These are phyloP conservation scores for Cercis canadensis DNA, from an alignment of 306 rosid genomes.

Conservation along the genomic window DNA sequence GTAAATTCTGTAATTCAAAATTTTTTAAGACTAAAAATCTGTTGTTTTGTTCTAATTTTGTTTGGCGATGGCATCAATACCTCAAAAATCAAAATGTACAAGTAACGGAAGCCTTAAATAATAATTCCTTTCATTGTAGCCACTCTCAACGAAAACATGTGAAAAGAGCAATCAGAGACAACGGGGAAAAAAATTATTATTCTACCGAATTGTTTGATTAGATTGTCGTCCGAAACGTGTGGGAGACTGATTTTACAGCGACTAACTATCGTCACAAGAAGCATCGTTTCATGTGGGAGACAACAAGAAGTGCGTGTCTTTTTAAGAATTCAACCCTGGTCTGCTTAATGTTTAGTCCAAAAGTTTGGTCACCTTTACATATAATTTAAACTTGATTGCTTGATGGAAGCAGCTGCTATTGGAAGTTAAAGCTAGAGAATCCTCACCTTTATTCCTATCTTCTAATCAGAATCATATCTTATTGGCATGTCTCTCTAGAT, in stretches of 20 bases:
- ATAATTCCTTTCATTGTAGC: too few relatives aligned
- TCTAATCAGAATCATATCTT: slow-evolving; percentile 39
- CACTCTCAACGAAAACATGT: too few relatives aligned
- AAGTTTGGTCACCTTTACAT: too few relatives aligned
- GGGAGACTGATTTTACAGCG: too few relatives aligned
- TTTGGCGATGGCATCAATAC: slow-evolving; percentile 36
- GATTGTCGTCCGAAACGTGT: too few relatives aligned
- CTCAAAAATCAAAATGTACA: slow-evolving; percentile 24
- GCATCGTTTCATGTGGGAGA: too few relatives aligned
- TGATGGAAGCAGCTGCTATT: slow-evolving; percentile 10
- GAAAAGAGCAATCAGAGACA: too few relatives aligned
- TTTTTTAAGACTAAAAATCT: slow-evolving; percentile 29
- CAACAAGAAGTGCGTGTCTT: neutral
- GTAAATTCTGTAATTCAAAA: slow-evolving; percentile 45
- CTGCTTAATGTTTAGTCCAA: too few relatives aligned
- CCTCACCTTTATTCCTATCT: slow-evolving; percentile 8
- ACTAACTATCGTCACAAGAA: too few relatives aligned
- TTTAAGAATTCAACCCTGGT: neutral
- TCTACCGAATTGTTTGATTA: too few relatives aligned
- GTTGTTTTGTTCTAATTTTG: slow-evolving; percentile 43
- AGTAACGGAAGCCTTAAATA: slow-evolving; percentile 11
- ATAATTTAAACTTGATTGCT: slow-evolving; percentile 1
- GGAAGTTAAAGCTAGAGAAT: slow-evolving; percentile 19
- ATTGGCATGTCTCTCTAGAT: slow-evolving; percentile 36
- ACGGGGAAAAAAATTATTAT: too few relatives aligned